Conservation (phyloP, 148 eudicot species). For the Fallopia convolvulus region DNA sequence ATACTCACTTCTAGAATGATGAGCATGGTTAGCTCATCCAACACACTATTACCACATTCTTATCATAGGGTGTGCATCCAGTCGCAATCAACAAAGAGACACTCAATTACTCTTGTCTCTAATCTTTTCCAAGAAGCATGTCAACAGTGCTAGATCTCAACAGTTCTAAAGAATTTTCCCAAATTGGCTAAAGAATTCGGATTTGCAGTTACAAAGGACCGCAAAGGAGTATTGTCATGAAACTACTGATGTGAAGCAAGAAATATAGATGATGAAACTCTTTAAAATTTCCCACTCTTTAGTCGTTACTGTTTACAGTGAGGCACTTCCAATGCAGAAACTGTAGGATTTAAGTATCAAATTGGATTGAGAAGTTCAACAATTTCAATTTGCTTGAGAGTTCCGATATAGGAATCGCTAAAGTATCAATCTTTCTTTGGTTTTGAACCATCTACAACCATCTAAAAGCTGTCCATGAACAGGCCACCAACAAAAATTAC, state of each 20-base stretch:
- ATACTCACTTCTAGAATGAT: neutral
- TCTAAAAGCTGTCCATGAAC: neutral
- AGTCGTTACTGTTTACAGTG: neutral
- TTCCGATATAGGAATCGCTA: neutral
- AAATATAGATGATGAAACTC: neutral
- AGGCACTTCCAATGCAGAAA: neutral
- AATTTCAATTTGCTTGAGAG: neutral
- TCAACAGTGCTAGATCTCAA: neutral
- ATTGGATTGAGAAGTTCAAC: neutral
- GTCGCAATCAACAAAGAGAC: neutral
- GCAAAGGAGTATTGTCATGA: neutral
- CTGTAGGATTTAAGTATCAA: neutral
- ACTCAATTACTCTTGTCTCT: neutral
- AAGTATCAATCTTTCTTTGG: neutral
- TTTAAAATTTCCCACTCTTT: neutral
- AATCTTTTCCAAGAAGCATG: neutral
- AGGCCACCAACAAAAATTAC: neutral
- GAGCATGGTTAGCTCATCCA: neutral
- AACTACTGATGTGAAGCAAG: neutral
- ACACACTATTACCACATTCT: neutral
- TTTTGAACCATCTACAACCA: neutral
- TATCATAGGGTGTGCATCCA: neutral
- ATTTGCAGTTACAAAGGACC: neutral
- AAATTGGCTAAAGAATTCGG: neutral
- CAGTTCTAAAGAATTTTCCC: neutral